Evolutionary conservation across 2,329 filamentous ascomycete genomes (phyloP).

Genomic region (Epichloe uncinata): DNA sequence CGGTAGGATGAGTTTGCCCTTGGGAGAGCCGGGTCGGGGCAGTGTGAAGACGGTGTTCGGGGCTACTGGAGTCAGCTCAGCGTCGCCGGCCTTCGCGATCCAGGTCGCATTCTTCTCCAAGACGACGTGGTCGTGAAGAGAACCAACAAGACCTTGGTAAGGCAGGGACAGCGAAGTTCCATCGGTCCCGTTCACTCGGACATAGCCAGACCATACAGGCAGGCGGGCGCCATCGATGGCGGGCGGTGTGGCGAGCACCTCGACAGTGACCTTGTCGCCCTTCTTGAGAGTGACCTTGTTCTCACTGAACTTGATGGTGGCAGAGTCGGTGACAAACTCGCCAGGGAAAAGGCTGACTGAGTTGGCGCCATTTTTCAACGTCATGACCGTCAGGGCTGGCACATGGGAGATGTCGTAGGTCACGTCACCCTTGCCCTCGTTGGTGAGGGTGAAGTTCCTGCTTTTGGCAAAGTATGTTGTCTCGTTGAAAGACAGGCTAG

Average conservation of each 20-base stretch:
- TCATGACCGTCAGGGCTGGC: slow-evolving; percentile 37
- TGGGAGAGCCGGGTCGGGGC: background rate
- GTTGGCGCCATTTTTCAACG: slow-evolving; percentile 19
- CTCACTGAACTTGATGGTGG: slow-evolving; percentile 10
- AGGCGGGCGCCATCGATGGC: slow-evolving; percentile 18
- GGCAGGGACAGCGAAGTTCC: slow-evolving; percentile 22
- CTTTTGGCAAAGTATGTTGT: slow-evolving; percentile 21
- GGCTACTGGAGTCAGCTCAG: background rate
- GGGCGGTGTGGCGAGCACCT: slow-evolving; percentile 22
- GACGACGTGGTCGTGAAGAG: slow-evolving; percentile 5
- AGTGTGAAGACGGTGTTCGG: background rate
- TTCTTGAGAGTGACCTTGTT: background rate
- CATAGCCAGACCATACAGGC: slow-evolving; percentile 30
- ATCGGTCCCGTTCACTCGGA: slow-evolving; percentile 25
- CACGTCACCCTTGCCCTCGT: slow-evolving; percentile 32
- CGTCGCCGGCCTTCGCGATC: background rate
- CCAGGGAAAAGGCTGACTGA: slow-evolving; percentile 27
- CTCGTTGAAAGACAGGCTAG: slow-evolving; percentile 46
- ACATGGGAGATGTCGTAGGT: slow-evolving; percentile 36
- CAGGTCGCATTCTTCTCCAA: background rate
- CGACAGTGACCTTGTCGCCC: background rate
- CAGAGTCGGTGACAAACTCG: slow-evolving; percentile 23
- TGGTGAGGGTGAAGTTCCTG: slow-evolving; percentile 36
- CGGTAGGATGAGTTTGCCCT: too few relatives aligned
- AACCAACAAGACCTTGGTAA: slow-evolving; percentile 23